Evolutionary conservation across 352 stramenopile species (phyloP).

Genomic region (Globisporangium middletonii): DNA sequence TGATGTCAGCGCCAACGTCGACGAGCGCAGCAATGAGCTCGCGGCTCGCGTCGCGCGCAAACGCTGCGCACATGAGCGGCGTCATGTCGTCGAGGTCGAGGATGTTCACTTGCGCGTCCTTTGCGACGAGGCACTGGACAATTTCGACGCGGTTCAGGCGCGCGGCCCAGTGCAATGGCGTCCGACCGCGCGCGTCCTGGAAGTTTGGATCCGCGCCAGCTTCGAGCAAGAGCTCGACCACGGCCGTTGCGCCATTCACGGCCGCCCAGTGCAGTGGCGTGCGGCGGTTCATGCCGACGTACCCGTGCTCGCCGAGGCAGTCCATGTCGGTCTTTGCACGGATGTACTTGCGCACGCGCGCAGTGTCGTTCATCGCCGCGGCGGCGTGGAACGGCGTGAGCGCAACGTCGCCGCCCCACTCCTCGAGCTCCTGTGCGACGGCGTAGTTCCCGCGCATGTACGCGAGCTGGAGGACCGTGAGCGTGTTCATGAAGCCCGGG

Average conservation of each 20-base stretch:
- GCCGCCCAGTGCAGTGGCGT: conserved; percentile 78
- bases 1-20: conserved; percentile 59
- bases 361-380: conserved; percentile 51
- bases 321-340: conserved; percentile 49
- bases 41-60: conserved; percentile 25
- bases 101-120: conserved; percentile 35
- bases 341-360: conserved; percentile 55
- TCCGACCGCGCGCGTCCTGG: conserved; percentile 60
- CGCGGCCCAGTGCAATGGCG: conserved; percentile 8
- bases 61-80: conserved; percentile 61
- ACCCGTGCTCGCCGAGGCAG: conserved; percentile 77
- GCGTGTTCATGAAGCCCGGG: conserved; percentile 75
- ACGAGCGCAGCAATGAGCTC: conserved; percentile 57
- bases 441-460: conserved; percentile 77
- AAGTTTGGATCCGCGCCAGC: conserved; percentile 68
- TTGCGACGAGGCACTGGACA: conserved; percentile 37
- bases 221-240: conserved; percentile 61
- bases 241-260: conserved; percentile 50
- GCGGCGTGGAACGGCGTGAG: conserved; percentile 74
- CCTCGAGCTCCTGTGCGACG: conserved; percentile 68
- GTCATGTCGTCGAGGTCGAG: conserved; percentile 62
- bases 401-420: conserved; percentile 74
- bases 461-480: conserved; percentile 70
- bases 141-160: conserved; percentile 52
- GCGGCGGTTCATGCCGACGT: conserved; percentile 67